Percentiles rank a stretch among this genome's conserved stretches.
Conservation (phyloP, 371 early-diverging fungal species). For the Blastocladiella emersonii region DNA sequence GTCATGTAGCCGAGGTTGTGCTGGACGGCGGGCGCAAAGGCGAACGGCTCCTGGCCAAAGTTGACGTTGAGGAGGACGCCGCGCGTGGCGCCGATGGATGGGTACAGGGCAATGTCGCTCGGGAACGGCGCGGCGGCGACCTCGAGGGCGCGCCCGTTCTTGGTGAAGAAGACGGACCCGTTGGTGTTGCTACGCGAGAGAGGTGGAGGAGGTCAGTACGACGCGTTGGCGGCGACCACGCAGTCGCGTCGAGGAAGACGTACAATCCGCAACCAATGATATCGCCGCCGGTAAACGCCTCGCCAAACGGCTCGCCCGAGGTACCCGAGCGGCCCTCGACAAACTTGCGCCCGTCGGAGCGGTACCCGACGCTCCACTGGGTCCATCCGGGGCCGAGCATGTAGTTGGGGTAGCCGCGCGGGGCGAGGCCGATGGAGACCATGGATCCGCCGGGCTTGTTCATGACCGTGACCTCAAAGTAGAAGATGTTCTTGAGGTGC, state of each 20-base stretch:
- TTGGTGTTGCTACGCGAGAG: neutral
- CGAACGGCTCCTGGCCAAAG: neutral
- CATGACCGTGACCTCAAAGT: neutral
- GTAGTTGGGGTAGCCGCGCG: neutral
- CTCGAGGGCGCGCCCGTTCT: neutral
- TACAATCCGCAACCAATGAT: constrained; percentile 83
- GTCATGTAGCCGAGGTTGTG: constrained; percentile 1
- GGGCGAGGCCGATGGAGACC: neutral
- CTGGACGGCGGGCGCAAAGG: neutral
- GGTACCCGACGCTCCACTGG: neutral
- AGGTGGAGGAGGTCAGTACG: too few species aligned
- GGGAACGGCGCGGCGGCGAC: neutral
- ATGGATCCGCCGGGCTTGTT: neutral
- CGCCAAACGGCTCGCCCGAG: constrained; percentile 75
- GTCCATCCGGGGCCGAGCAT: neutral
- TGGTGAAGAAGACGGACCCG: neutral
- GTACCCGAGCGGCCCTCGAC: constrained; percentile 40
- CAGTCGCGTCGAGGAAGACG: constrained; percentile 27
- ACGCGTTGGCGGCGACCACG: too few species aligned
- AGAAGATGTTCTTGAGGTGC: neutral
- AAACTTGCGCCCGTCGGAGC: neutral
- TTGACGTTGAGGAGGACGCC: neutral
- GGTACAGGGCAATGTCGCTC: neutral
- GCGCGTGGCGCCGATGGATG: neutral
- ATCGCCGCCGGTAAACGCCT: constrained; percentile 79